Evolutionary conservation across 1,284 basidiomycete species (phyloP).

Genomic region (Apiotrichum gamsii): DNA sequence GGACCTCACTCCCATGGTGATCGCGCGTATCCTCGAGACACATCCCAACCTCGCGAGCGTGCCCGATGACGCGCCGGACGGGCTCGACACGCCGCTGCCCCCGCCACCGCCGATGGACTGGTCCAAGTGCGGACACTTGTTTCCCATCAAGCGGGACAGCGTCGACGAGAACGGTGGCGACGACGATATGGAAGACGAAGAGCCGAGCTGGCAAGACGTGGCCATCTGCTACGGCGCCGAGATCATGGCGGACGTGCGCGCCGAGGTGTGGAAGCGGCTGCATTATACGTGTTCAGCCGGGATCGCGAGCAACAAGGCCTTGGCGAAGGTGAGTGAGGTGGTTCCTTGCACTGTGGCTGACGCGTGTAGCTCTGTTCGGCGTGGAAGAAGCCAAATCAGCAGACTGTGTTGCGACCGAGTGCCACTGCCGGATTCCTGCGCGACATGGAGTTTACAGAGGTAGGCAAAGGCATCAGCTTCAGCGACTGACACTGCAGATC

Average conservation of each 20-base stretch:
- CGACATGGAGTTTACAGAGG: constrained; percentile 82
- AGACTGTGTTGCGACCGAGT: constrained; percentile 75
- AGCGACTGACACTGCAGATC: constrained; percentile 55
- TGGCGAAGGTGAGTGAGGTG: constrained; percentile 66
- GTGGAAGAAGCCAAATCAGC: constrained; percentile 76
- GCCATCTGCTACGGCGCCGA: constrained; percentile 84
- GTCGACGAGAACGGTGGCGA: constrained; percentile 28
- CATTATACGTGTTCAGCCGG: constrained; percentile 96
- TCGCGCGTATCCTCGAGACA: constrained; percentile 61
- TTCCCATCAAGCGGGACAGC: constrained; percentile 54
- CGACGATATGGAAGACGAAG: constrained; percentile 21
- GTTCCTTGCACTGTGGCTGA: background rate
- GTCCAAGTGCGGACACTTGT: constrained; percentile 61
- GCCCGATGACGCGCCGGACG: constrained; percentile 62
- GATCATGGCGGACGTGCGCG: constrained; percentile 70
- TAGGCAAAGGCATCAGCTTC: constrained; percentile 30
- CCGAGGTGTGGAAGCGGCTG: constrained; percentile 63
- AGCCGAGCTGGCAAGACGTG: constrained; percentile 80
- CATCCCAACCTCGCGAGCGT: constrained; percentile 69
- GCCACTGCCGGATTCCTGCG: constrained; percentile 75
- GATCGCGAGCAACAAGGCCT: constrained; percentile 85
- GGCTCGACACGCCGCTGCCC: constrained; percentile 75
- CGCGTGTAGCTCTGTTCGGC: constrained; percentile 78
- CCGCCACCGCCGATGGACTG: constrained; percentile 63
- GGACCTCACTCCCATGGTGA: constrained; percentile 73